phyloP scores from a whole-genome alignment of 306 rosid genomes.

The Cotoneaster glaucophyllus region DNA sequence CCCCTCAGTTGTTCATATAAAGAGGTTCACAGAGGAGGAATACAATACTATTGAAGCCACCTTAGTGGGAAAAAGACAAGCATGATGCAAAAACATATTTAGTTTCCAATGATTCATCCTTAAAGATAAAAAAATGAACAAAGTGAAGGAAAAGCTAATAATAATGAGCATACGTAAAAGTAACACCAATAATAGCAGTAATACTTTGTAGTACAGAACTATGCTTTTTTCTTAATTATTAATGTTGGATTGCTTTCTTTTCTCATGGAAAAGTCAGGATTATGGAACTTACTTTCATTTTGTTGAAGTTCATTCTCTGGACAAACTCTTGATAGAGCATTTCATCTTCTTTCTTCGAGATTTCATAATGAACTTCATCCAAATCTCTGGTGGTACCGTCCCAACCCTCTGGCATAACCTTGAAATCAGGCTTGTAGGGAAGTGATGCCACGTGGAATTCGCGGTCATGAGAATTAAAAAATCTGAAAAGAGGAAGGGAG shows the following conservation, averaged over 20 bases:
- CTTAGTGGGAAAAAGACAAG: not conserved
- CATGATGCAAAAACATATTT: too few species aligned
- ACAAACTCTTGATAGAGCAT: constrained; percentile 83
- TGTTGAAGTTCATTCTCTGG: constrained; percentile 75
- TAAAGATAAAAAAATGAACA: not conserved
- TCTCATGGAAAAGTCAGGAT: not conserved
- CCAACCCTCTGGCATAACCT: constrained; percentile 99
- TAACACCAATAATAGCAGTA: not conserved
- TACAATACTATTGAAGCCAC: not conserved
- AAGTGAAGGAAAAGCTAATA: not conserved
- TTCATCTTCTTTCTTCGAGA: constrained; percentile 83
- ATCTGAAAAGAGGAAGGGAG: constrained; percentile 41
- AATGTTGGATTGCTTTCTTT: not conserved
- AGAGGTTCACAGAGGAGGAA: not conserved
- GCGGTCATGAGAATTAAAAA: constrained; percentile 77
- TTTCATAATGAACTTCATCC: constrained; percentile 92
- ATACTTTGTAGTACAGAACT: not conserved
- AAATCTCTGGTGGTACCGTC: constrained; percentile 84
- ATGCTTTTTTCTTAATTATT: not conserved
- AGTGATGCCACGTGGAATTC: constrained; percentile 96
- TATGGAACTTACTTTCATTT: constrained; percentile 67
- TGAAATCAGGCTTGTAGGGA: constrained; percentile 88
- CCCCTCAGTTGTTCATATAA: too few species aligned
- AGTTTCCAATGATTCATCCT: not conserved
- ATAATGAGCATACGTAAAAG: not conserved